Conservation (phyloP, 1,284 basidiomycete genomes). For the Tilletia setariae region DNA sequence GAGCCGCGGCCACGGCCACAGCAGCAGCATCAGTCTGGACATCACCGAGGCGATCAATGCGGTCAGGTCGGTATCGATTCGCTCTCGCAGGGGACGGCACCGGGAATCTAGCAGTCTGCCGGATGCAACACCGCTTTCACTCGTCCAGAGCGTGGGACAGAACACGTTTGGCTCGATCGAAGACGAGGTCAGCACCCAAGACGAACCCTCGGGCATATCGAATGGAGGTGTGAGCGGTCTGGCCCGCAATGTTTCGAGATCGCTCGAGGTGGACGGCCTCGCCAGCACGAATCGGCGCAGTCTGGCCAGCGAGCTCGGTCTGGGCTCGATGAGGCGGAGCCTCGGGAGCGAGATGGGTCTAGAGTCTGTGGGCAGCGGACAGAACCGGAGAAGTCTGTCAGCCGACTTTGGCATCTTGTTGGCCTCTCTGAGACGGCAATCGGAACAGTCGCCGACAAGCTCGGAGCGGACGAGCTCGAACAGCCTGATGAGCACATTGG, state of each 20-base stretch:
- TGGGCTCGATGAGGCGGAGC: neutral
- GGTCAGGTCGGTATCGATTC: neutral
- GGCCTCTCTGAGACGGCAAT: neutral
- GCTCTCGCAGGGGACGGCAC: neutral
- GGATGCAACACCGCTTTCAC: neutral
- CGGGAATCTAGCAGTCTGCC: neutral
- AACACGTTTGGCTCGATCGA: neutral
- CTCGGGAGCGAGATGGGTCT: conserved; percentile 11
- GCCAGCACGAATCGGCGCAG: neutral
- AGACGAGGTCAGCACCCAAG: neutral
- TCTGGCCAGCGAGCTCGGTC: conserved; percentile 9
- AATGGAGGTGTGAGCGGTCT: neutral
- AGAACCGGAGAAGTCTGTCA: neutral
- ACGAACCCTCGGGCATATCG: neutral
- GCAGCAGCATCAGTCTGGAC: conserved; percentile 4
- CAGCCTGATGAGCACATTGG: conserved; percentile 1
- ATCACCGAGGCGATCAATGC: neutral
- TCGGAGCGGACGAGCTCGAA: neutral
- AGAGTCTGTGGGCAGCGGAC: conserved; percentile 9
- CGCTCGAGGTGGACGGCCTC: too few relatives aligned
- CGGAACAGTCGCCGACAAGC: conserved; percentile 6
- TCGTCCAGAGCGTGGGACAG: neutral
- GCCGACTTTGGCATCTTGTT: conserved; percentile 9
- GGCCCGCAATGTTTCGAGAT: neutral
- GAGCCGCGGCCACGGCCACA: neutral